Evolutionary conservation across 352 stramenopile species (phyloP).

Genomic region (Phytophthora nicotianae): DNA sequence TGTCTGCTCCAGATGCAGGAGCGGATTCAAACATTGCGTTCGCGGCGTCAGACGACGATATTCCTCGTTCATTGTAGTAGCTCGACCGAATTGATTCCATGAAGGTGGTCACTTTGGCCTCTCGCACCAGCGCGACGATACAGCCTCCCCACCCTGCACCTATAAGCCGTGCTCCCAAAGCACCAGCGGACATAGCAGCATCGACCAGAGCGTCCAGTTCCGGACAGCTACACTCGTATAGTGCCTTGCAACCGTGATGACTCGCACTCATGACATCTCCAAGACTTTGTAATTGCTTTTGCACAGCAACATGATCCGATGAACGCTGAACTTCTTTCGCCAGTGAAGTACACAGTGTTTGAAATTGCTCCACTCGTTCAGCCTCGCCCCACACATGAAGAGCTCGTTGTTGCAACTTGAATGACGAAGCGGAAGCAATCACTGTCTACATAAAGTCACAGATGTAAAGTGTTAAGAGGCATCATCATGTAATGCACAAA

Average conservation of each 20-base stretch:
- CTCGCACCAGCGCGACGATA: conserved; percentile 60
- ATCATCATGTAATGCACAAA: background rate
- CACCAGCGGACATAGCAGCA: conserved; percentile 43
- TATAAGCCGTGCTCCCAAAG: conserved; percentile 73
- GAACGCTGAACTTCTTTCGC: background rate
- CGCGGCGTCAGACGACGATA: conserved; percentile 11
- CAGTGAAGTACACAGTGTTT: conserved; percentile 26
- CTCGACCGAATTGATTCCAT: conserved; percentile 37
- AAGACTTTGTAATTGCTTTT: conserved; percentile 35
- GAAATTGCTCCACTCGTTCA: conserved; percentile 62
- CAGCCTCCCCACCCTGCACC: conserved; percentile 88
- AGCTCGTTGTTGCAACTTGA: conserved; percentile 63
- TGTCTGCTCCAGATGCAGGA: conserved; percentile 34
- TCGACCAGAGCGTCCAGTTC: conserved; percentile 76
- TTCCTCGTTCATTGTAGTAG: conserved; percentile 41
- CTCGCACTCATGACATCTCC: conserved; percentile 73
- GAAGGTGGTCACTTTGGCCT: conserved; percentile 40
- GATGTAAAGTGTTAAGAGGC: background rate
- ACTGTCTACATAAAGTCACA: conserved; percentile 33
- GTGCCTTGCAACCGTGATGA: conserved; percentile 60
- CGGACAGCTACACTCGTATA: conserved; percentile 82
- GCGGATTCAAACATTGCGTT: conserved; percentile 44
- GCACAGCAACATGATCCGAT: conserved; percentile 1
- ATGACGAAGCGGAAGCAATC: conserved; percentile 31
- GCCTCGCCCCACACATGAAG: conserved; percentile 77